Conservation (phyloP, 1,284 basidiomycete species). For the Vanrija sp. region DNA sequence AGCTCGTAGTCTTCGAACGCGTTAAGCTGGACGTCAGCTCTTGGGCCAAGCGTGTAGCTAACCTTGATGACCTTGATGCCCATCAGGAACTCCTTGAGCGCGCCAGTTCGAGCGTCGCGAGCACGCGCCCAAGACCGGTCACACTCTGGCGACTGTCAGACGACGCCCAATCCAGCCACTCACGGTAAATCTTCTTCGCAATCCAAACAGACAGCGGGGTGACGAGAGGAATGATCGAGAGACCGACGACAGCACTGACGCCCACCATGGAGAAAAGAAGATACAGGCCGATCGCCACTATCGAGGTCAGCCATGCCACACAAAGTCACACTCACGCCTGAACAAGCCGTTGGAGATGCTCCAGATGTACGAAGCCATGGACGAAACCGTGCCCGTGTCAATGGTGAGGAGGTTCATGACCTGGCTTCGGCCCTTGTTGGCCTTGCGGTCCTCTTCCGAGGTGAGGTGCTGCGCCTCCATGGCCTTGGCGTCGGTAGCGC, state of each 20-base stretch:
- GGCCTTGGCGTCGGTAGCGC: constrained; percentile 39
- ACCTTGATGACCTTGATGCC: constrained; percentile 49
- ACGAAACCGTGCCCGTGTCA: constrained; percentile 34
- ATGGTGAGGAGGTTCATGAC: constrained; percentile 47
- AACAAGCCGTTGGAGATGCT: constrained; percentile 35
- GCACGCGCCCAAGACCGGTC: constrained; percentile 38
- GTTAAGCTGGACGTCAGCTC: constrained; percentile 33
- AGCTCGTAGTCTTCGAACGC: constrained; percentile 43
- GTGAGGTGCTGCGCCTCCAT: constrained; percentile 39
- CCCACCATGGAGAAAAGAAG: constrained; percentile 46
- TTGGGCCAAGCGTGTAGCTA: not conserved
- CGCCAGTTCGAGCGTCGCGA: constrained; percentile 39
- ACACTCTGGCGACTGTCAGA: constrained; percentile 23
- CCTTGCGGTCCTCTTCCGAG: constrained; percentile 20
- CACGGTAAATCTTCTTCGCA: constrained; percentile 38
- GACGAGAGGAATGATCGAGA: constrained; percentile 36
- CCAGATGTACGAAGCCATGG: constrained; percentile 37
- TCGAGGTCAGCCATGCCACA: not conserved
- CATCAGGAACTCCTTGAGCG: constrained; percentile 44
- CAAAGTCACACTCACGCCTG: constrained; percentile 24
- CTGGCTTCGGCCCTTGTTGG: constrained; percentile 37
- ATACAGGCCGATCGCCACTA: constrained; percentile 36
- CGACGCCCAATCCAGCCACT: constrained; percentile 4
- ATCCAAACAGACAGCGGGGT: constrained; percentile 31
- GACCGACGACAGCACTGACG: constrained; percentile 38